Conservation (phyloP, 1,284 basidiomycete genomes). For the Papiliotrema laurentii region DNA sequence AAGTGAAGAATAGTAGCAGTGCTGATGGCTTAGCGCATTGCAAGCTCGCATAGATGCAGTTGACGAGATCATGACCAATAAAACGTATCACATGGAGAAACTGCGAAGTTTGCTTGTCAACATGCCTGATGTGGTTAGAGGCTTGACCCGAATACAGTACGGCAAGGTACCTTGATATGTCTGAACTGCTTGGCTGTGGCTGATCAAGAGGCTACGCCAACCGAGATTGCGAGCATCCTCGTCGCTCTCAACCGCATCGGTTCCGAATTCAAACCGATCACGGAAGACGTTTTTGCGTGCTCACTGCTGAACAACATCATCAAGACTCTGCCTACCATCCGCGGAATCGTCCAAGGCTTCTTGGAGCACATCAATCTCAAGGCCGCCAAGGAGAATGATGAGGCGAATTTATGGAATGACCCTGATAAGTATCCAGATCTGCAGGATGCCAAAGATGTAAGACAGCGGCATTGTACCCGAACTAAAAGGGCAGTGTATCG, state of each 20-base stretch:
- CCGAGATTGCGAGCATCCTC: constrained; percentile 74
- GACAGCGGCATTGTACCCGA: constrained; percentile 6
- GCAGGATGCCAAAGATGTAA: constrained; percentile 53
- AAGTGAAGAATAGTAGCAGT: constrained; percentile 19
- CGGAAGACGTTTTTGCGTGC: constrained; percentile 60
- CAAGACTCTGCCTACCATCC: constrained; percentile 62
- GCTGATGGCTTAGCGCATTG: constrained; percentile 48
- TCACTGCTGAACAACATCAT: constrained; percentile 68
- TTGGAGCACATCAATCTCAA: constrained; percentile 60
- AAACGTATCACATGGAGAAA: constrained; percentile 54
- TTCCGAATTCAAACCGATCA: constrained; percentile 58
- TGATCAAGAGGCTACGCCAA: constrained; percentile 67
- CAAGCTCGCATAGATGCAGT: constrained; percentile 76
- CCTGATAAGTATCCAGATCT: constrained; percentile 65
- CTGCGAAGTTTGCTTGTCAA: constrained; percentile 67
- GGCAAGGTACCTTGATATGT: constrained; percentile 59
- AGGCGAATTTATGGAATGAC: constrained; percentile 70
- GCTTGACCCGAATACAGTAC: constrained; percentile 84
- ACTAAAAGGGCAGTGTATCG: constrained; percentile 34
- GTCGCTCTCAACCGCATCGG: constrained; percentile 71
- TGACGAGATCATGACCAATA: constrained; percentile 66
- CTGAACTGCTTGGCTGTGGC: neutral
- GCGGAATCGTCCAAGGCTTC: constrained; percentile 57
- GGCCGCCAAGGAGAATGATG: constrained; percentile 64
- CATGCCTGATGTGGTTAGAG: constrained; percentile 83